Evolutionary conservation across 1,284 basidiomycete species (phyloP), one percentile per base, ranked within the genome.

Genomic region (Xanthoconium separans): DNA sequence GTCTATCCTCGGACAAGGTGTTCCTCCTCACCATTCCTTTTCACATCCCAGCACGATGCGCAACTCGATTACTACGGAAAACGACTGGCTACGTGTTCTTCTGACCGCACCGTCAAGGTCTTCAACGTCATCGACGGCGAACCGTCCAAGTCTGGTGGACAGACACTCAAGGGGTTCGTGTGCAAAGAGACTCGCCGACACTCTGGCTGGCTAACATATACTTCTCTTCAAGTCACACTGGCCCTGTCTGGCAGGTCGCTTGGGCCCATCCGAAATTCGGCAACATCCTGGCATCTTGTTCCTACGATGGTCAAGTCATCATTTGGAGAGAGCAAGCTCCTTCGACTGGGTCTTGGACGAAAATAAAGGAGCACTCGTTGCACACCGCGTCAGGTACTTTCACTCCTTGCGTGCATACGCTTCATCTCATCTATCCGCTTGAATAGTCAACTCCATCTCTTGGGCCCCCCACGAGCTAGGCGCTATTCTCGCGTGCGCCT

Each of bases 201-300:
- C 27, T 18, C 15, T n/a, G 33, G 7, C 43, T 51, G 22, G 4
- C 22, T 6, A 24, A 24, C 29, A 66, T 3, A 3, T 24, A 13
- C 15, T 42, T 27, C 11, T 45, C 18, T 31, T 34, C 15, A 34
- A 91, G 94, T 48, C 97, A 98, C 73, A 93, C 94, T 13, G 95
- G 95, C 16, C 96, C 96, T 4, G 94, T 99, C 36, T 98, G 96
- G 95, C 95, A 97, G 71, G 88, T 99, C 46, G 85, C 95, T n/a
- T 99, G 96, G 97, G 96, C 93, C 8, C 95, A 99, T 67, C 96
- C 97, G 8, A 95, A 94, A 70, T 95, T 93, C 63, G 96, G 96
- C 1, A 88, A 92, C 59, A 97, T 99, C 66, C 85, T 99, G 47
- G 96, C 96, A 18, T 96, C 93, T 34, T 97, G 93, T 70, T 98